phyloP scores from a whole-genome alignment of 805 yeast species.

The Candida gorgasii region DNA sequence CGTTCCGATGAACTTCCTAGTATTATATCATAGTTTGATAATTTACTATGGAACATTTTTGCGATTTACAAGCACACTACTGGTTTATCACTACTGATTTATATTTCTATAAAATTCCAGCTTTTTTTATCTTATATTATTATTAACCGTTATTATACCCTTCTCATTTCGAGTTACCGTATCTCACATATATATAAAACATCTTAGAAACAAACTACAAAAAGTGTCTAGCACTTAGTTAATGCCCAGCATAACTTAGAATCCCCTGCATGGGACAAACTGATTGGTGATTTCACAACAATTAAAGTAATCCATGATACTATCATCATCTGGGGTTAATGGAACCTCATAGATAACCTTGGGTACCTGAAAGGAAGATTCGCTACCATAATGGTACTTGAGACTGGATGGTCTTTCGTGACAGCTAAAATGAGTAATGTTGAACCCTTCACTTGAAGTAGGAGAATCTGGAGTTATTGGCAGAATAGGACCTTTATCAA shows the following conservation, averaged over 20 bases:
- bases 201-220: too few species aligned
- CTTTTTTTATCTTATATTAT: not conserved
- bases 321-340: not conserved
- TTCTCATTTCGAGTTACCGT: not conserved
- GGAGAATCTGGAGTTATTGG: constrained; percentile 1
- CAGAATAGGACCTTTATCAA: constrained; percentile 1
- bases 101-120: too few species aligned
- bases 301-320: not conserved
- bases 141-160: too few species aligned
- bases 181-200: too few species aligned
- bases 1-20: constrained; percentile 83
- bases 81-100: too few species aligned
- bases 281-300: not conserved
- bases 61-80: not conserved
- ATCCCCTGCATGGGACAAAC: not conserved
- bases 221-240: not conserved
- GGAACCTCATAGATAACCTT: not conserved
- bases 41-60: constrained; percentile 1
- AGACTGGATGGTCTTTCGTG: not conserved
- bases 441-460: constrained; percentile 3
- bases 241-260: too few species aligned
- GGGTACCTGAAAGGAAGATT: not conserved
- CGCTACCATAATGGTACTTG: not conserved
- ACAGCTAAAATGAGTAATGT: constrained; percentile 7
- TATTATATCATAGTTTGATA: constrained; percentile 8